phyloP scores from a whole-genome alignment of 2,329 filamentous ascomycete species.

The Colletotrichum gigasporum region DNA sequence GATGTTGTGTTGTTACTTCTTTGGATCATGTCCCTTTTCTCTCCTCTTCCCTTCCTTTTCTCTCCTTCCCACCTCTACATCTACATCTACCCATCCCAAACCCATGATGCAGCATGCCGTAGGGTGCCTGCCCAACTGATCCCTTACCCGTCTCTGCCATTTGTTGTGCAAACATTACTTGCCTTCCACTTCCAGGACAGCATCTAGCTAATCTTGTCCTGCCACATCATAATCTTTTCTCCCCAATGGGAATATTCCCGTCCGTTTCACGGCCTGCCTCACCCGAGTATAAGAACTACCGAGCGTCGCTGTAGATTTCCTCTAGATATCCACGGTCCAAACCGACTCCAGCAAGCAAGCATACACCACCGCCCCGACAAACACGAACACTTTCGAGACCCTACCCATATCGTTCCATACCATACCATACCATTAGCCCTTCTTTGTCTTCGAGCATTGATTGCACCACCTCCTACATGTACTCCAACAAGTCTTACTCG shows the following conservation, averaged over 20 bases:
- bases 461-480: conserved; percentile 26
- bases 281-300: conserved; percentile 31
- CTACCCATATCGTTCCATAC: no score
- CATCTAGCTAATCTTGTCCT: conserved; percentile 31
- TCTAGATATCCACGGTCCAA: conserved; percentile 8
- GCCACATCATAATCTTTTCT: conserved; percentile 31
- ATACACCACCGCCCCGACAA: neutral
- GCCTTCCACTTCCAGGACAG: conserved; percentile 21
- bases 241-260: conserved; percentile 30
- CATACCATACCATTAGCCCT: neutral
- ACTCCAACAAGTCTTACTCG: conserved; percentile 28
- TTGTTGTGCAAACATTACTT: conserved; percentile 28
- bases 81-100: conserved; percentile 29
- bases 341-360: neutral
- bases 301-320: conserved; percentile 7
- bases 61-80: conserved; percentile 12
- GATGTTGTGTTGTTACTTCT: conserved; percentile 32
- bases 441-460: conserved; percentile 11
- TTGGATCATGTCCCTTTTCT: conserved; percentile 32
- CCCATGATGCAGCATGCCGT: conserved; percentile 34
- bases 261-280: conserved; percentile 19
- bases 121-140: conserved; percentile 33
- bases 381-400: neutral
- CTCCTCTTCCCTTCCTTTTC: conserved; percentile 22
- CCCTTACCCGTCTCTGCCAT: conserved; percentile 24